Conservation (phyloP, 768 basidiomycete species). For the Lentinula lateritia region DNA sequence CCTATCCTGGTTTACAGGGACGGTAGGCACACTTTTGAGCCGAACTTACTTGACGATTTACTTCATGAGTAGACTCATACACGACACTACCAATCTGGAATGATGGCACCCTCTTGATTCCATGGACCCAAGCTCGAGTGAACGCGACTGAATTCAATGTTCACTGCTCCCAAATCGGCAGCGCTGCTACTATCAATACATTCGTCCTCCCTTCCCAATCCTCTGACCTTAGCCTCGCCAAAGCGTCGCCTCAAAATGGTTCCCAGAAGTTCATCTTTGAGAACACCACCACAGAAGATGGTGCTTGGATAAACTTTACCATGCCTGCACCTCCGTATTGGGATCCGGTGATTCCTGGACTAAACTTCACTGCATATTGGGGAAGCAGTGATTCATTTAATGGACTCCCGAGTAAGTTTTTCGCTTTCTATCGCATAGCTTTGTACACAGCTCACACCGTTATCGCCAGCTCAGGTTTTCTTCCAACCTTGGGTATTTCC, state of each 20-base stretch:
- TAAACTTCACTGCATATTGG: conserved; percentile 7
- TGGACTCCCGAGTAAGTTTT: neutral
- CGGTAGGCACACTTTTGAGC: neutral
- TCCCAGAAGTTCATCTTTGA: neutral
- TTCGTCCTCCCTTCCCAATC: conserved; percentile 5
- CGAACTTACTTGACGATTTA: neutral
- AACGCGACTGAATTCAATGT: too few relatives aligned
- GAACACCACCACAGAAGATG: neutral
- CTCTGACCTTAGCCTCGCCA: conserved; percentile 6
- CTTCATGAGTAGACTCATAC: conserved; percentile 5
- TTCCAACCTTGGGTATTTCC: neutral
- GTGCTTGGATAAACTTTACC: conserved; percentile 9
- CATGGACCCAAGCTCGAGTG: conserved; percentile 5
- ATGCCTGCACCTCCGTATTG: conserved; percentile 6
- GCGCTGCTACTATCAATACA: too few relatives aligned
- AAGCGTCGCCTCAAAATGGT: conserved; percentile 2
- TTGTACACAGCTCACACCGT: neutral
- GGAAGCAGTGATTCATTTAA: neutral
- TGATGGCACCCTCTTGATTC: neutral
- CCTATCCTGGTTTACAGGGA: conserved; percentile 9
- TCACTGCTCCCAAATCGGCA: too few relatives aligned
- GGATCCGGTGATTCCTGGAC: neutral
- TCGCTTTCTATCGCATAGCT: neutral
- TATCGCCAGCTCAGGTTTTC: neutral
- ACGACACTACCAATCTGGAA: conserved; percentile 7